Percentiles rank a stretch among this genome's conserved stretches.
These are phyloP conservation scores for Hymenoscyphus fructigenus DNA, from an alignment of 2,329 filamentous ascomycete genomes.

Conservation along the genomic window DNA sequence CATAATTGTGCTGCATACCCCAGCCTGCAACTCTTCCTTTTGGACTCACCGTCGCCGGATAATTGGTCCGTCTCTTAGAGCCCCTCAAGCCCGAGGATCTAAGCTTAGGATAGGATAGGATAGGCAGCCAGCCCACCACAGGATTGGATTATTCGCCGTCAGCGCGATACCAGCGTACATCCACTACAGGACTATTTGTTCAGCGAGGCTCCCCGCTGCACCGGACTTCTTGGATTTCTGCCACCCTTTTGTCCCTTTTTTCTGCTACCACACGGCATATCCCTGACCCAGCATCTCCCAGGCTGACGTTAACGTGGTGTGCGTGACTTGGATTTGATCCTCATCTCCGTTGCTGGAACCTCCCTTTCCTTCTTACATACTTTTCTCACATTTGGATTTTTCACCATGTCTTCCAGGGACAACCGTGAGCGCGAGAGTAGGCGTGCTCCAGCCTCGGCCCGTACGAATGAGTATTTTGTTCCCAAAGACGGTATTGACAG, in stretches of 20 bases:
- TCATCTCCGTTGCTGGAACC: conserved; percentile 32
- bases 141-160: not conserved
- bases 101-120: conserved; percentile 12
- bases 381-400: conserved; percentile 30
- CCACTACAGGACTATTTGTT: conserved; percentile 30
- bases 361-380: conserved; percentile 34
- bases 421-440: conserved; percentile 31
- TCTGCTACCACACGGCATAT: conserved; percentile 27
- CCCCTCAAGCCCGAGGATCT: conserved; percentile 1
- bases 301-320: conserved; percentile 40
- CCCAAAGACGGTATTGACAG: conserved; percentile 78
- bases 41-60: conserved; percentile 29
- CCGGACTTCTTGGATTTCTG: conserved; percentile 22
- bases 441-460: conserved; percentile 39
- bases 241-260: conserved; percentile 23
- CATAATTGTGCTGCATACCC: conserved; percentile 15
- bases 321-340: conserved; percentile 32
- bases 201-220: conserved; percentile 26
- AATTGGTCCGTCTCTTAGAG: conserved; percentile 19
- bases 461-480: conserved; percentile 78
- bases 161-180: conserved; percentile 3
- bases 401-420: conserved; percentile 29
- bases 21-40: conserved; percentile 19
- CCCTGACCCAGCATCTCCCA: conserved; percentile 15
- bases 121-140: conserved; percentile 9